Conservation (phyloP, 176 grass and related monocot species). For the Hsuehochloa calcarea region DNA sequence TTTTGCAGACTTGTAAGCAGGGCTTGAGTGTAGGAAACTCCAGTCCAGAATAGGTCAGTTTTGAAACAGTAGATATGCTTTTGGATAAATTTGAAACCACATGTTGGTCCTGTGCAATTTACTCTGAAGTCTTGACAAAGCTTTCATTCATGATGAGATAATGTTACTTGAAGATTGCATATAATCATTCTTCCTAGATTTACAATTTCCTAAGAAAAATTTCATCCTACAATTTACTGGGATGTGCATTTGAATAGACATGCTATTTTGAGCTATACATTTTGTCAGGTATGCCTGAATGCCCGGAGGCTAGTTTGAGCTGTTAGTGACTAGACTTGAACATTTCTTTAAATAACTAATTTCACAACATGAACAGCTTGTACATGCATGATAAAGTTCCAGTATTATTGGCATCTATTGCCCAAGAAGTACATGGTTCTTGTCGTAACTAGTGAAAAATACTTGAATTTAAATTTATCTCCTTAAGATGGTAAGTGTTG, state of each 20-base stretch:
- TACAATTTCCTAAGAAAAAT: neutral
- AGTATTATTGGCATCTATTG: neutral
- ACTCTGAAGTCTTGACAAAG: neutral
- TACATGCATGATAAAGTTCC: neutral
- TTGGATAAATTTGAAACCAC: neutral
- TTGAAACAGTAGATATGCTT: neutral
- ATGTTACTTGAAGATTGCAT: neutral
- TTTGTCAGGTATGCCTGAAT: neutral
- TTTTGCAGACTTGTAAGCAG: neutral
- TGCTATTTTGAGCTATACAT: neutral
- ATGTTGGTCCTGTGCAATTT: neutral
- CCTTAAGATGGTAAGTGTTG: neutral
- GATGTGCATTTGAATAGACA: neutral
- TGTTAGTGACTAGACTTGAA: neutral
- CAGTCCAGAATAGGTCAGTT: neutral
- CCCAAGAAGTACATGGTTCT: neutral
- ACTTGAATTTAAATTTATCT: neutral
- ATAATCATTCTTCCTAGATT: neutral
- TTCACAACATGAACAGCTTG: neutral
- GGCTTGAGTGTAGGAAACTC: neutral
- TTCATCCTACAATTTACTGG: neutral
- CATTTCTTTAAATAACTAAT: neutral
- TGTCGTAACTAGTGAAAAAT: neutral
- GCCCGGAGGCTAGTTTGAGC: neutral
- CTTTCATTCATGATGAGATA: neutral